Percentiles rank a stretch among this genome's conserved stretches.
Evolutionary conservation across 2,329 filamentous ascomycete species (phyloP).

Genomic region (Sclerotinia borealis): DNA sequence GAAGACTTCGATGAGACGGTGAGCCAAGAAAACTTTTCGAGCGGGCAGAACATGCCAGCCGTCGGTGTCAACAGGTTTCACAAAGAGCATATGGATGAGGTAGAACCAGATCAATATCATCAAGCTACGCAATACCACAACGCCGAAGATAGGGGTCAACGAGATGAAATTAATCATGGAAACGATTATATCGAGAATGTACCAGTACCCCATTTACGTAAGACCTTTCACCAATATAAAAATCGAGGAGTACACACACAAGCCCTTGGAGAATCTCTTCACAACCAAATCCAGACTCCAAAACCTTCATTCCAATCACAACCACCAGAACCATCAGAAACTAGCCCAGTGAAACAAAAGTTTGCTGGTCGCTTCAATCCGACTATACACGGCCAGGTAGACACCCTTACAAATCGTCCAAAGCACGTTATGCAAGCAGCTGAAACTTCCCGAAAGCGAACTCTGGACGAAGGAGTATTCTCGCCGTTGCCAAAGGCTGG

Average conservation of each 20-base stretch:
- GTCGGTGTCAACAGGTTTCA: background rate
- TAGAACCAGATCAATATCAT: background rate
- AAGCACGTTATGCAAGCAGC: background rate
- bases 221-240: background rate
- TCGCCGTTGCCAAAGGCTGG: background rate
- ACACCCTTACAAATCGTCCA: background rate
- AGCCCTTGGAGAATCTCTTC: background rate
- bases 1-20: conserved; percentile 6
- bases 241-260: background rate
- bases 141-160: background rate
- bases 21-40: background rate
- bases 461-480: background rate
- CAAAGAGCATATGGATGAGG: background rate
- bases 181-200: background rate
- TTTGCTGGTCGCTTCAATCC: conserved; percentile 3
- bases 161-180: background rate
- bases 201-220: background rate
- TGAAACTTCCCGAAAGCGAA: conserved; percentile 2
- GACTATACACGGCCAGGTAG: background rate
- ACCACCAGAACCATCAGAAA: background rate
- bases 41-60: background rate
- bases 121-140: background rate
- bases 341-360: background rate
- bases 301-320: background rate
- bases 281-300: conserved; percentile 4